Conservation (phyloP, 1,284 basidiomycete genomes). For the Malassezia globosa region DNA sequence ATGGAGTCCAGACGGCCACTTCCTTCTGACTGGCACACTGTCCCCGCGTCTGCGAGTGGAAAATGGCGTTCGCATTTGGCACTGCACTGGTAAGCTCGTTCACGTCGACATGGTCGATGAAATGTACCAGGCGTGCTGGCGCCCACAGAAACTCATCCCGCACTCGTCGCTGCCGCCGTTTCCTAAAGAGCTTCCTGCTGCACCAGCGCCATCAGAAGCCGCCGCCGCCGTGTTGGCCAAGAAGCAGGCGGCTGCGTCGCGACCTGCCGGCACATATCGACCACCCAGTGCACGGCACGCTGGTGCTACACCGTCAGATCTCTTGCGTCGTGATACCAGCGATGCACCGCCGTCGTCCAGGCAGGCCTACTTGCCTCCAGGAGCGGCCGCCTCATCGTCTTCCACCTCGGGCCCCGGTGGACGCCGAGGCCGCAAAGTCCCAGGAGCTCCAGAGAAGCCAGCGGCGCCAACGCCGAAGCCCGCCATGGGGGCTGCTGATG, state of each 20-base stretch:
- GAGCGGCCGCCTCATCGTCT: conserved; percentile 8
- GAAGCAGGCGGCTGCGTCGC: conserved; percentile 28
- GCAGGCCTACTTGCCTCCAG: conserved; percentile 3
- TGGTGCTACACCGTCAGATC: conserved; percentile 21
- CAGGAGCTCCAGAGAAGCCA: conserved; percentile 4
- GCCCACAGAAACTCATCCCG: conserved; percentile 58
- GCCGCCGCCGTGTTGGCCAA: conserved; percentile 49
- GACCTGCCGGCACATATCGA: conserved; percentile 47
- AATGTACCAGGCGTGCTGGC: conserved; percentile 77
- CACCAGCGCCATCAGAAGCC: conserved; percentile 61
- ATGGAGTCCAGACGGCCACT: conserved; percentile 88
- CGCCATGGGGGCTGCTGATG: conserved; percentile 28
- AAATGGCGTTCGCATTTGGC: conserved; percentile 92
- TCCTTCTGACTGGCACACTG: conserved; percentile 82
- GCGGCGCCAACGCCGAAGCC: conserved; percentile 13
- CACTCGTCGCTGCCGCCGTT: conserved; percentile 62
- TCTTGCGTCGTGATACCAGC: conserved; percentile 20
- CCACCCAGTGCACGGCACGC: conserved; percentile 56
- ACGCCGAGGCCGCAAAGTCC: conserved; percentile 9
- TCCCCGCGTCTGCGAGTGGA: conserved; percentile 89
- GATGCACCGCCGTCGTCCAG: not conserved
- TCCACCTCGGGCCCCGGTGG: not conserved
- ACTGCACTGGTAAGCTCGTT: conserved; percentile 73
- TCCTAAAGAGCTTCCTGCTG: conserved; percentile 60
- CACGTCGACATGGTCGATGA: conserved; percentile 69